Conservation (phyloP, 2,329 filamentous ascomycete species). For the Endothia cerciana region DNA sequence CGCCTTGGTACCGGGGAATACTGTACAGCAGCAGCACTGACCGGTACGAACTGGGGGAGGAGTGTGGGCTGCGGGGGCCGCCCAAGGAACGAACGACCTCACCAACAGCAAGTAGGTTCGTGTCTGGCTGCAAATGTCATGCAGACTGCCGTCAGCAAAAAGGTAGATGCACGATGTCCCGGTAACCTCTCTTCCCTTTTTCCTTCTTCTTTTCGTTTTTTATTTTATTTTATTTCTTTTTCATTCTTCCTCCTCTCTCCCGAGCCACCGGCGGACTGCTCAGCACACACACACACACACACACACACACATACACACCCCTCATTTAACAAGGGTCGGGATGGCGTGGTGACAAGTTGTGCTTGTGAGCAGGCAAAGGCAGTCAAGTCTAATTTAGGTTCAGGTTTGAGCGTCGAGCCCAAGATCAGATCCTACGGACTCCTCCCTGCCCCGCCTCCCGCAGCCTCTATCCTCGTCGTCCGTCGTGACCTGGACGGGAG, state of each 20-base stretch:
- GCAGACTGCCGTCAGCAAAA: slow-evolving; percentile 4
- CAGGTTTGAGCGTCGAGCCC: not conserved
- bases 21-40: too few relatives aligned
- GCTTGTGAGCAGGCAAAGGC: not conserved
- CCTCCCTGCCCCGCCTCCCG: not conserved
- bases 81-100: not conserved
- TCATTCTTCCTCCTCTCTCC: not conserved
- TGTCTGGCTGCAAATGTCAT: not conserved
- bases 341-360: not conserved
- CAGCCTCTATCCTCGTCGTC: not conserved
- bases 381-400: slow-evolving; percentile 4
- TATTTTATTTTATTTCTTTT: not conserved
- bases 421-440: not conserved
- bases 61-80: not conserved
- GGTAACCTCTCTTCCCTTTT: too few relatives aligned
- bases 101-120: not conserved
- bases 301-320: too few relatives aligned
- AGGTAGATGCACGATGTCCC: not conserved
- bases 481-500: not conserved
- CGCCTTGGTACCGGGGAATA: too few relatives aligned
- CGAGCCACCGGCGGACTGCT: too few relatives aligned
- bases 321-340: not conserved
- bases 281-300: too few relatives aligned
- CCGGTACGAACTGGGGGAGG: too few relatives aligned
- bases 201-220: not conserved